These are phyloP conservation scores for Penicillium sp. DNA, from an alignment of 2,329 filamentous ascomycete genomes.

Conservation along the genomic window DNA sequence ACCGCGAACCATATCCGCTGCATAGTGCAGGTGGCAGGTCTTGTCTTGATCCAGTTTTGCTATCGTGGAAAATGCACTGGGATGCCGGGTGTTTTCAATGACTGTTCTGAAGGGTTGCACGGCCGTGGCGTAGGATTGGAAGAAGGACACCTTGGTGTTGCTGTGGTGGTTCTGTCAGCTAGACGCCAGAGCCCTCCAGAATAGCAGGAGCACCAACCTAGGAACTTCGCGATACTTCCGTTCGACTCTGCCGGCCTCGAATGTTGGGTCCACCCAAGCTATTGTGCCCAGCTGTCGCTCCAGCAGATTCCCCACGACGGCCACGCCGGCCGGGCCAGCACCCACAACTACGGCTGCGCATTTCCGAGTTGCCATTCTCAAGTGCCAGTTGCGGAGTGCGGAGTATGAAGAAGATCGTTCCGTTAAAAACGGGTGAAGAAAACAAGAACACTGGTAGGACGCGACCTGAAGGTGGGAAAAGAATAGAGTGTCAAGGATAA, in stretches of 20 bases:
- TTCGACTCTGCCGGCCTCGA: slow-evolving; percentile 54
- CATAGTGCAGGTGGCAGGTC: slow-evolving; percentile 57
- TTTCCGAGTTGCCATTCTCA: slow-evolving; percentile 30
- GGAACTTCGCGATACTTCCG: slow-evolving; percentile 61
- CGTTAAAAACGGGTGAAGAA: not conserved
- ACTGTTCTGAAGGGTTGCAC: slow-evolving; percentile 54
- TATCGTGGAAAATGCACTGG: slow-evolving; percentile 56
- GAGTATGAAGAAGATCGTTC: not conserved
- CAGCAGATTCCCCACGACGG: slow-evolving; percentile 60
- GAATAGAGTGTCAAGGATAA: slow-evolving; percentile 2
- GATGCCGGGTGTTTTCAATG: slow-evolving; percentile 46
- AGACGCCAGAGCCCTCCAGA: not conserved
- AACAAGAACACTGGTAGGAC: not conserved
- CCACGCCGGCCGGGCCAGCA: slow-evolving; percentile 58
- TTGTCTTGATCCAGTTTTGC: slow-evolving; percentile 55
- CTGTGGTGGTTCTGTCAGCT: slow-evolving; percentile 30
- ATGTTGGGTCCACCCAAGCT: slow-evolving; percentile 59
- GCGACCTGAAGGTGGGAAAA: not conserved
- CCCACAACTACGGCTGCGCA: slow-evolving; percentile 59
- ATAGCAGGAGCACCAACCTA: slow-evolving; percentile 34
- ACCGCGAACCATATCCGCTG: slow-evolving; percentile 54
- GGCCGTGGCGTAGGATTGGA: slow-evolving; percentile 56
- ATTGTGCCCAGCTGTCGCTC: slow-evolving; percentile 54
- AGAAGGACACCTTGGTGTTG: slow-evolving; percentile 62
- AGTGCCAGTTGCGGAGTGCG: not conserved